A percentile compares a stretch with the other conserved stretches of the same genome.
phyloP scores from a whole-genome alignment of 257 asterid species.

The Orobanche coerulescens region DNA sequence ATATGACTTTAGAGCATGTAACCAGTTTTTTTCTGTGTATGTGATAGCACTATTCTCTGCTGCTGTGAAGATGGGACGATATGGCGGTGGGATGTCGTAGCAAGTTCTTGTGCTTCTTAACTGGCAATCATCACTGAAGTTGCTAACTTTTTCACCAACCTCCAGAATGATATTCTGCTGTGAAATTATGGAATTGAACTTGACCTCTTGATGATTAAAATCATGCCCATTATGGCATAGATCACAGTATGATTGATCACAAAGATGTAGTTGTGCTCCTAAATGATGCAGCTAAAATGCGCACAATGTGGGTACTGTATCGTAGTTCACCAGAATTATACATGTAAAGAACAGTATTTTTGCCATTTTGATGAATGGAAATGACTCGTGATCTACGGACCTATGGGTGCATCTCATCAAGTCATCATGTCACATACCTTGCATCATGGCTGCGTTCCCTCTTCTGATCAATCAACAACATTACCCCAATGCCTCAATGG shows the following conservation, averaged over 20 bases:
- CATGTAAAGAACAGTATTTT: too few relatives aligned
- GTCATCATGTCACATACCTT: too few relatives aligned
- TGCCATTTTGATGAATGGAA: too few relatives aligned
- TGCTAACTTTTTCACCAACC: neutral
- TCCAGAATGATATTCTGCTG: neutral
- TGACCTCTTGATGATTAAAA: neutral
- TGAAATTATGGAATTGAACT: neutral
- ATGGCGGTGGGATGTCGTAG: constrained; percentile 97
- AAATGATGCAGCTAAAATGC: too few relatives aligned
- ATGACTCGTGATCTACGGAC: too few relatives aligned
- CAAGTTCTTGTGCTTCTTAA: constrained; percentile 39
- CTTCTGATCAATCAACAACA: too few relatives aligned
- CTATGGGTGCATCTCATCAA: too few relatives aligned
- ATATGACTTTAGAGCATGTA: neutral
- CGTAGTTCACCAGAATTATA: too few relatives aligned
- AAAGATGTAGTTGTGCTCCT: neutral
- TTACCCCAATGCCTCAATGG: too few relatives aligned
- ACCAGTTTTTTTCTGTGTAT: constrained; percentile 13
- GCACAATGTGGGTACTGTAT: too few relatives aligned
- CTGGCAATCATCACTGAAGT: neutral
- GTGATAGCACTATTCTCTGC: constrained; percentile 75
- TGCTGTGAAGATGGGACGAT: constrained; percentile 98
- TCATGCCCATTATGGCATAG: neutral
- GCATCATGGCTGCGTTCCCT: too few relatives aligned
- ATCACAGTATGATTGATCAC: neutral